Percentiles rank a stretch among this genome's conserved stretches.
Evolutionary conservation across 345 rosid species (phyloP).

Genomic region (Combretum micranthum): DNA sequence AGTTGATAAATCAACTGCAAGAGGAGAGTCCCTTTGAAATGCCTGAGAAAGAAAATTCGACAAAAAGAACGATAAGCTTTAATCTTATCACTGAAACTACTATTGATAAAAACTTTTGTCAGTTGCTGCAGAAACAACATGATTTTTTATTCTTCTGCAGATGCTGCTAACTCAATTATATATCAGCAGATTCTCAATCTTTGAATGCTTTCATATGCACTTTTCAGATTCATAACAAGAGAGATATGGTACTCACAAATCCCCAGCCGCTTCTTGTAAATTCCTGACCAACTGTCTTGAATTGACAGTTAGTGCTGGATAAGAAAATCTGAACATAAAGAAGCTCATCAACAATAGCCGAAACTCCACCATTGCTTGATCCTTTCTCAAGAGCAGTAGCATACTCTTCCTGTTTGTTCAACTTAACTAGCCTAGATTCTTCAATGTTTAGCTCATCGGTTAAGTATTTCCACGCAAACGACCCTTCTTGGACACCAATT

Average conservation of each 20-base stretch:
- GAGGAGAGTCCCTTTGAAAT: conserved; percentile 87
- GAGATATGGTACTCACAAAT: conserved; percentile 54
- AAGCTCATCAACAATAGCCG: conserved; percentile 92
- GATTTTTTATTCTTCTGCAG: too few relatives aligned
- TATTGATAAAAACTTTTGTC: not conserved
- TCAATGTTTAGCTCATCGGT: conserved; percentile 76
- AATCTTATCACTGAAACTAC: too few relatives aligned
- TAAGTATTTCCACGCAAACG: conserved; percentile 73
- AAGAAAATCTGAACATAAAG: conserved; percentile 82
- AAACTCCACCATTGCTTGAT: conserved; percentile 62
- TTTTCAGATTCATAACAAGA: too few relatives aligned
- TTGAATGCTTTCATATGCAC: too few relatives aligned
- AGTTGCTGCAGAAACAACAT: not conserved
- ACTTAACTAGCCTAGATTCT: conserved; percentile 47
- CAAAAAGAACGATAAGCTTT: too few relatives aligned
- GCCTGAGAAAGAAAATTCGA: conserved; percentile 42
- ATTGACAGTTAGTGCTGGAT: conserved; percentile 53
- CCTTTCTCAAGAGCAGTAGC: conserved; percentile 46
- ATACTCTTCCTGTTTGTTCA: conserved; percentile 51
- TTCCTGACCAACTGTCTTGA: conserved; percentile 77
- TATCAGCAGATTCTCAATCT: too few relatives aligned
- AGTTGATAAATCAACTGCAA: conserved; percentile 82
- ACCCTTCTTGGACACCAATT: conserved; percentile 84
- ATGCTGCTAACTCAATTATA: too few relatives aligned
- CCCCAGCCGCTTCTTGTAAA: conserved; percentile 96